Conservation (phyloP, 2,329 filamentous ascomycete genomes). For the Alternaria brassicae region DNA sequence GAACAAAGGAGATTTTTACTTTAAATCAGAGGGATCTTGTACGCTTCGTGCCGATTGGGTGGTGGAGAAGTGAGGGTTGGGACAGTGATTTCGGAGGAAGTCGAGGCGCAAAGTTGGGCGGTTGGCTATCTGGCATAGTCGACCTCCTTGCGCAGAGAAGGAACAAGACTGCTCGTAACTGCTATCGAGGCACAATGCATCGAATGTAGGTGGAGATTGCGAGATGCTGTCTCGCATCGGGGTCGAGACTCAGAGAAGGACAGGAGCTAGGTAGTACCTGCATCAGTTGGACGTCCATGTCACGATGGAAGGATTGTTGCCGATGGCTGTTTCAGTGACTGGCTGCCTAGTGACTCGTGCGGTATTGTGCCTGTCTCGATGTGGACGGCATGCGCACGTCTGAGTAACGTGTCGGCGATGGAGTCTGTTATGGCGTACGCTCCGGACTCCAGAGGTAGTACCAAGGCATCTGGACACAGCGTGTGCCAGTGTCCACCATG, state of each 20-base stretch:
- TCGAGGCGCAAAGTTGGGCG: conserved; percentile 6
- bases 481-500: conserved; percentile 7
- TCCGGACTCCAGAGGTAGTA: conserved; percentile 15
- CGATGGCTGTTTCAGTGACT: not conserved
- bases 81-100: conserved; percentile 1
- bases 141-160: not conserved
- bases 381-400: not conserved
- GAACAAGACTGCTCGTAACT: not conserved
- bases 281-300: conserved; percentile 2
- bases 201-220: conserved; percentile 6
- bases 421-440: conserved; percentile 17
- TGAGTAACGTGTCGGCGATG: conserved; percentile 19
- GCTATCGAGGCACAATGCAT: not conserved
- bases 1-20: conserved; percentile 17
- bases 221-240: not conserved
- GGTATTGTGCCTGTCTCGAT: conserved; percentile 4
- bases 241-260: not conserved
- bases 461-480: conserved; percentile 6
- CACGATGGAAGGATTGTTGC: not conserved
- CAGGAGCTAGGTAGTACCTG: conserved; percentile 21
- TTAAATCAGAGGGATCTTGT: not conserved
- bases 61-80: not conserved
- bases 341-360: conserved; percentile 23
- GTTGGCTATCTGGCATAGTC: not conserved
- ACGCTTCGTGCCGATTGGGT: not conserved